These are phyloP conservation scores for Paraconiothyrium brasiliense DNA, from an alignment of 2,329 filamentous ascomycete genomes.

Conservation along the genomic window DNA sequence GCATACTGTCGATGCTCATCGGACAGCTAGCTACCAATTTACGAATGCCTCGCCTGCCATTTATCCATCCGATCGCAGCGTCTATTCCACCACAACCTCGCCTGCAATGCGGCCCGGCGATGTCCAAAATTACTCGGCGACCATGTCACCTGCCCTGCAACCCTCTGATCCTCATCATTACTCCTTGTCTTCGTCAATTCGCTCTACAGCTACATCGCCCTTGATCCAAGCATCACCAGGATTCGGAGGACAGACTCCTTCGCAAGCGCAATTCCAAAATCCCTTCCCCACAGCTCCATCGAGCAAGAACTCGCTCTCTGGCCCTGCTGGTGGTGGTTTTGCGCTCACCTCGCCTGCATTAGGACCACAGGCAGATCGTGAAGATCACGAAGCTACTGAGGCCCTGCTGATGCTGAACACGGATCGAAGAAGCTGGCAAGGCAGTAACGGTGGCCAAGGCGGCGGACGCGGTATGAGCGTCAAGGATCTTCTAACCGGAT, in stretches of 20 bases:
- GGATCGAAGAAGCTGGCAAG: slow-evolving; percentile 68
- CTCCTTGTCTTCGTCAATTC: slow-evolving; percentile 53
- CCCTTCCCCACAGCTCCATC: slow-evolving; percentile 40
- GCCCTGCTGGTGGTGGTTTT: slow-evolving; percentile 39
- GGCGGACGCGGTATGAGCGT: slow-evolving; percentile 56
- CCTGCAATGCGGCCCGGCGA: slow-evolving; percentile 52
- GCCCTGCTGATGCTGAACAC: slow-evolving; percentile 88
- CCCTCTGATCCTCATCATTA: slow-evolving; percentile 60
- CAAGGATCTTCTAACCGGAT: slow-evolving; percentile 55
- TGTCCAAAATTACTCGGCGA: slow-evolving; percentile 57
- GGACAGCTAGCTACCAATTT: slow-evolving; percentile 36
- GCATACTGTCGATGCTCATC: slow-evolving; percentile 22
- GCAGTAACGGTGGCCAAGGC: slow-evolving; percentile 23
- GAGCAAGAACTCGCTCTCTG: slow-evolving; percentile 36
- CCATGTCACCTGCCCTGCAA: slow-evolving; percentile 50
- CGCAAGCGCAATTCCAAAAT: slow-evolving; percentile 41
- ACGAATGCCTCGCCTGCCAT: slow-evolving; percentile 45
- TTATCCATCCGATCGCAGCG: slow-evolving; percentile 49
- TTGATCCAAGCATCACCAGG: slow-evolving; percentile 48
- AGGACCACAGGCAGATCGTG: slow-evolving; percentile 47
- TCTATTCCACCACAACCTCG: slow-evolving; percentile 53
- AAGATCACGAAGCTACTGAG: slow-evolving; percentile 79
- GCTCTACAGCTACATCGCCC: slow-evolving; percentile 47
- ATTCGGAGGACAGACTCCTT: slow-evolving; percentile 53
- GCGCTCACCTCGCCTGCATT: slow-evolving; percentile 49